These are phyloP conservation scores for Atkinsonella hypoxylon DNA, from an alignment of 2,329 filamentous ascomycete species.

Conservation along the genomic window DNA sequence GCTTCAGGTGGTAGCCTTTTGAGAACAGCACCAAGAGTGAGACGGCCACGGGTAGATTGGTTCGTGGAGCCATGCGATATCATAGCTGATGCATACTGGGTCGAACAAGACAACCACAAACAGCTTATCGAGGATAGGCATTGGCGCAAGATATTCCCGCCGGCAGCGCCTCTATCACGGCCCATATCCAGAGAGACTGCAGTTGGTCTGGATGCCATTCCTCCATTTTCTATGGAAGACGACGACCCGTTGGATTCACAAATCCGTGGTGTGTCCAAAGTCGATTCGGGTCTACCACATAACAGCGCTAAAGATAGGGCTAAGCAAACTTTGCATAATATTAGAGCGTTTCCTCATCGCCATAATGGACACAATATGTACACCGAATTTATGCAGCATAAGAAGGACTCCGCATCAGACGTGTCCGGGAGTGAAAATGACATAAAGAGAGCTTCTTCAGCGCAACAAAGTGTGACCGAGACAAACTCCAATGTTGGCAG, in stretches of 20 bases:
- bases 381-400: constrained; percentile 40
- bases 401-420: constrained; percentile 42
- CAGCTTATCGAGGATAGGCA: constrained; percentile 67
- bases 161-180: constrained; percentile 16
- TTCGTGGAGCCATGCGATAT: constrained; percentile 71
- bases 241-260: constrained; percentile 12
- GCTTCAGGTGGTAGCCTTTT: constrained; percentile 30
- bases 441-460: constrained; percentile 17
- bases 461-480: constrained; percentile 23
- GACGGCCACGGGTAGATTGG: constrained; percentile 76
- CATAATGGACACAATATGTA: constrained; percentile 36
- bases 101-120: constrained; percentile 74
- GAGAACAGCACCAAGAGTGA: constrained; percentile 43
- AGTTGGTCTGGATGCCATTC: constrained; percentile 15
- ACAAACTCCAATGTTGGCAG: constrained; percentile 36
- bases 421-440: constrained; percentile 47
- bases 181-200: constrained; percentile 20
- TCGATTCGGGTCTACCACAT: constrained; percentile 32
- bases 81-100: constrained; percentile 82
- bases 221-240: constrained; percentile 16
- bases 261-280: constrained; percentile 12
- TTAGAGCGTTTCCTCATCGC: constrained; percentile 43
- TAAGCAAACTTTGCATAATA: constrained; percentile 45
- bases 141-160: constrained; percentile 60
- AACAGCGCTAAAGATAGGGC: constrained; percentile 46